Evolutionary conservation across 2,329 filamentous ascomycete genomes (phyloP), one percentile per base, ranked within the genome.

Genomic region (Microsporum audouinii): DNA sequence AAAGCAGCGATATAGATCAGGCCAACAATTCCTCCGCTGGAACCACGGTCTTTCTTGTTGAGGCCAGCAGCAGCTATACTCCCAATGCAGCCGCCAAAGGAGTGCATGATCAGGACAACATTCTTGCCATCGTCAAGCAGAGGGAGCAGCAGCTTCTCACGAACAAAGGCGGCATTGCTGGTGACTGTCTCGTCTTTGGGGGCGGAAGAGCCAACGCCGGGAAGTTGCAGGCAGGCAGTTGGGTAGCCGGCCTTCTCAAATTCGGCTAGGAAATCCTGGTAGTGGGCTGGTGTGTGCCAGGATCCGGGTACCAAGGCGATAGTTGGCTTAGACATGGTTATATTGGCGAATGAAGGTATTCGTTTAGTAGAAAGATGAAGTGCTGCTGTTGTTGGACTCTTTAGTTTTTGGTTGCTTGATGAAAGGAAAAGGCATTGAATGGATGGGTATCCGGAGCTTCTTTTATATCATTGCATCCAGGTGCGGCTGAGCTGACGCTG

Each of bases 281-380:
- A 72, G 64, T 63, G 65, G 3, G 58, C 61, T 10, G 74, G 72
- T 0, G 64, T 63, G 65, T 77, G 74, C 72, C 71, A 73, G 34
- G 70, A 72, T 17, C 73, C 73, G 5, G 71, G 72, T 4, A 75
- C 63, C 57, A 75, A 61, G 60, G 75, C 69, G 53, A 76, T 66
- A 8, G 70, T 67, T 2, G 71, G 73, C 63, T 75, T 75, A 27
- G 58, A 47, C 57, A 59, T 59, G 57, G 31, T 59, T 45, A 34
- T 51, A 43, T 34, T 7, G 57, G 12, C 31, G 14, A 27, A 57
- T 27, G n/a, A 43, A 7, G 29, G 36, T 17, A n/a, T 33, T 1
- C n/a, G 14, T 38, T 5, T 14, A 29, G 8, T 51, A 14, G 12
- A 5, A 10, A 10, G 27, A 39, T 39, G 3, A 12, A 12, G 8